phyloP scores from a whole-genome alignment of 225 moss, liverwort and hornwort genomes.

The Pleurozium schreberi region DNA sequence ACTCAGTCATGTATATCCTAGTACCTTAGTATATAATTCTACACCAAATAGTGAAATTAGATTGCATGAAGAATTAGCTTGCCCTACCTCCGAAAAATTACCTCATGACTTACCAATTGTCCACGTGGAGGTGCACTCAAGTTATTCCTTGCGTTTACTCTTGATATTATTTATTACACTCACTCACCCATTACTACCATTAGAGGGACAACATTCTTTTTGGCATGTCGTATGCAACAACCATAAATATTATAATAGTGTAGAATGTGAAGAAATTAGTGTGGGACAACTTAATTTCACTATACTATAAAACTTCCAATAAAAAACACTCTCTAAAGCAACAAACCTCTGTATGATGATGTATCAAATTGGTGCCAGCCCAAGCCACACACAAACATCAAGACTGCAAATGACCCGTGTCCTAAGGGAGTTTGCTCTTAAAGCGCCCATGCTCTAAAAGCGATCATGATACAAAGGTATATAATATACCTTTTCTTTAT shows the following conservation, averaged over 20 bases:
- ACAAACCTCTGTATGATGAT: no score
- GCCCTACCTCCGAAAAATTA: neutral
- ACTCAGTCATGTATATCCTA: neutral
- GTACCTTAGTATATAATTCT: neutral
- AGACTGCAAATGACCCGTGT: no score
- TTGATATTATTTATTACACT: neutral
- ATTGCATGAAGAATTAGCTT: no score
- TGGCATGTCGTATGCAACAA: accelerated
- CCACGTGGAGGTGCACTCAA: accelerated
- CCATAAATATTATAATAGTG: neutral
- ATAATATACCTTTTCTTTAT: no score
- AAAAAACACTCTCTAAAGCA: no score
- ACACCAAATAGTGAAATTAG: neutral
- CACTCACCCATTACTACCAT: neutral
- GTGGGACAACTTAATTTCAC: neutral
- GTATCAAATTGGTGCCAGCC: no score
- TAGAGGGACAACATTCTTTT: neutral
- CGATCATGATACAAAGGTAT: no score
- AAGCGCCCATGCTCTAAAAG: no score
- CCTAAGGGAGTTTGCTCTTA: no score
- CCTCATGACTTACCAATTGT: accelerated
- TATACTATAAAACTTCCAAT: no score
- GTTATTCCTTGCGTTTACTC: accelerated
- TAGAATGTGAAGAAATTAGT: neutral
- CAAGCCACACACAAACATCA: no score